Evolutionary conservation across 2,329 filamentous ascomycete species (phyloP), one percentile per base, ranked within the genome.

Genomic region (Pestalotiopsis fici): DNA sequence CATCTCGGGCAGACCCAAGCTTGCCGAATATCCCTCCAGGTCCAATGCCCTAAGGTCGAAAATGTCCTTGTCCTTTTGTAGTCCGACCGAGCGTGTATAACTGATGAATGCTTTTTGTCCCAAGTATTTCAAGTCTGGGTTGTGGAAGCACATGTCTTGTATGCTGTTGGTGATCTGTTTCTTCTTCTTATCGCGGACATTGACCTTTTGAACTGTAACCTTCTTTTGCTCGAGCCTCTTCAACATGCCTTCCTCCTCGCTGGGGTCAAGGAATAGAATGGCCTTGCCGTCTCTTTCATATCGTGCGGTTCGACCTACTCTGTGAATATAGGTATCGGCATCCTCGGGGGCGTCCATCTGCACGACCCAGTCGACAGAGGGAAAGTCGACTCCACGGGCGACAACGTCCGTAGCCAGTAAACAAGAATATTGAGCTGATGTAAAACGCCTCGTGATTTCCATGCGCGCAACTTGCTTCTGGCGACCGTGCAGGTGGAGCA

Each of bases 331-430:
- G 0, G 96, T 99, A 75, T 98, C 96, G 3, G 93, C 92, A 78
- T 99, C 95, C 79, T 99, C 96, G 0, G 96, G 96, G 72, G 93
- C 97, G 78, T 99, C 96, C n/a, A 93, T 87, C 77, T 99, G 96
- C n/a, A 99, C 94, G 4, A 99, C 96, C 92, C 96, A 99, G 78
- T 99, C 96, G 0, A 99, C 96, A 3, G 94, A 91, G 0, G 96
- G 96, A 76, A 99, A 98, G 78, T 99, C 96, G 13, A 99, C 87
- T 70, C 96, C 96, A 78, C 96, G 88, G 0, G 96, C 96, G 3
- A 97, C 94, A 5, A 99, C 94, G 76, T 99, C 96, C 0, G 96
- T 99, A 1, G 96, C 94, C 77, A 99, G 97, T 0, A 99, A 86
- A 76, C 96, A 98, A 0, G 93, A 91, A 66, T 93, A 86, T 75